Base-by-base conservation (phyloP, 139 green algal genomes). In the Gonium pectorale region DNA sequence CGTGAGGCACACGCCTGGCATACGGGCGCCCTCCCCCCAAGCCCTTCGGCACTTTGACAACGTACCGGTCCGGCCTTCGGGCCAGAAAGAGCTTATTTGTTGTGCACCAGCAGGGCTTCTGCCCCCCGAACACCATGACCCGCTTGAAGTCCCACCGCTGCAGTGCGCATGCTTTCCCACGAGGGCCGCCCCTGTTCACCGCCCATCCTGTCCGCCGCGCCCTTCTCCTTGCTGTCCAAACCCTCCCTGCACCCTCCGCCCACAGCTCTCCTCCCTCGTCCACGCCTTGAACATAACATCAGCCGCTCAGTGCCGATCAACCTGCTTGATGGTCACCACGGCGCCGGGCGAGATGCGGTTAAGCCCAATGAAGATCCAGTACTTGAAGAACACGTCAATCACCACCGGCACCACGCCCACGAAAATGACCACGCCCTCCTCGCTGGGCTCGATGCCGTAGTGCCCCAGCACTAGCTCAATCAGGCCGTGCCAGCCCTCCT, bases 301-400 rank as follows among this genome's bases (percentile, higher is more conserved):
- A 5, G 29, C 41, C 43, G 64, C 35, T 94, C 62, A 98, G 89
- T 98, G 95, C 24, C 94, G 83, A 79, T 98, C 93, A 67, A 98
- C 94, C 85, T 94, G 91, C 67, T 92, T 94, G 67, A 98, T 89
- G 0, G 95, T 98, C 22, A 97, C 95, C 24, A 95, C 94, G 9
- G 95, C 94, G 19, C 93, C 93, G 22, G 95, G 95, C 31, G 93
- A 93, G 52, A 94, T 90, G 73, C 91, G 92, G 88, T 97, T 98
- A 27, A 98, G 90, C 26, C 92, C 93, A 31, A 94, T 90, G 88
- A 98, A 98, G 67, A 98, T 96, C 95, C 94, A 97, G 86, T 95
- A 94, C 91, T 98, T 98, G 92, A 98, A 98, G 26, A 95, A 80
- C 2, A 96, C 92, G 84, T 98, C 96, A 35, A 98, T 88, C 13